Conservation (phyloP, 805 yeast genomes). For the Hyphopichia homilentoma region DNA sequence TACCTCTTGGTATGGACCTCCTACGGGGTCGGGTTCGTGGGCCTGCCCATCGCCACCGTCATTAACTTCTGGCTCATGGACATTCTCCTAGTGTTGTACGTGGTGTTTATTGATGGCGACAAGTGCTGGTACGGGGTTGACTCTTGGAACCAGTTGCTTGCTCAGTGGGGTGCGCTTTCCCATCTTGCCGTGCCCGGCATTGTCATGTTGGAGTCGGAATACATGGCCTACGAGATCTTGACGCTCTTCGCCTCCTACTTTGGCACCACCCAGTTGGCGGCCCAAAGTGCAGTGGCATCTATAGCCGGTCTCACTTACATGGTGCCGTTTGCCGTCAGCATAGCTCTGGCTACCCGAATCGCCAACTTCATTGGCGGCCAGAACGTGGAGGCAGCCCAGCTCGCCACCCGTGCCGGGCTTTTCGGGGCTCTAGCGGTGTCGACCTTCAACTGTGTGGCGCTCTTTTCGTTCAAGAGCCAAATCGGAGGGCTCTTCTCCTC, state of each 20-base stretch:
- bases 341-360: constrained; percentile 41
- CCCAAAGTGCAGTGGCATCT: constrained; percentile 48
- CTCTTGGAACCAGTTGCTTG: constrained; percentile 32
- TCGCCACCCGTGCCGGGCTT: constrained; percentile 31
- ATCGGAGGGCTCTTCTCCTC: constrained; percentile 58
- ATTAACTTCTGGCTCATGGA: constrained; percentile 42
- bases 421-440: constrained; percentile 27
- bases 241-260: constrained; percentile 43
- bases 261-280: constrained; percentile 49
- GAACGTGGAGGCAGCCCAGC: constrained; percentile 33
- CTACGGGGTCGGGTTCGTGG: constrained; percentile 39
- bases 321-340: constrained; percentile 45
- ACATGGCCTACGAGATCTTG: constrained; percentile 44
- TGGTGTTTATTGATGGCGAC: constrained; percentile 53
- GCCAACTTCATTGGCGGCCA: constrained; percentile 44
- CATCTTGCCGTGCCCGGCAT: constrained; percentile 43
- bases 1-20: constrained; percentile 43
- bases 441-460: constrained; percentile 37
- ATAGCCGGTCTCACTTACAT: constrained; percentile 42
- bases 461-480: constrained; percentile 44
- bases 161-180: constrained; percentile 32
- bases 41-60: constrained; percentile 42
- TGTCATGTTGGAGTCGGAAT: constrained; percentile 43
- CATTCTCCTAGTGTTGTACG: constrained; percentile 32
- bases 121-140: constrained; percentile 67